These are phyloP conservation scores for Cytospora chrysosperma DNA, from an alignment of 2,329 filamentous ascomycete species.

Conservation along the genomic window DNA sequence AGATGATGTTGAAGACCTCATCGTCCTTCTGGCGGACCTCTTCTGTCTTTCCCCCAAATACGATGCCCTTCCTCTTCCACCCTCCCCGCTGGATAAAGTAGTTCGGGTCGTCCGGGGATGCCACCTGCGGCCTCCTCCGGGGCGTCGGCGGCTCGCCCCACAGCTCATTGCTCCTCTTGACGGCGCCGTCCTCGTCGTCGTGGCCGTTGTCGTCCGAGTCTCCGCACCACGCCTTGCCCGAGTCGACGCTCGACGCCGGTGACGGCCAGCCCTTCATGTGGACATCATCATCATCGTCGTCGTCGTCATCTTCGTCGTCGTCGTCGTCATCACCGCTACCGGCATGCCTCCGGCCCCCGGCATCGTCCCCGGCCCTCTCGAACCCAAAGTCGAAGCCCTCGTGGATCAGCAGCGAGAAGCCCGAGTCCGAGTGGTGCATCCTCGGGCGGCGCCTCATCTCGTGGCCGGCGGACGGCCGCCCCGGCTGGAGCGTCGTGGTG, in stretches of 20 bases:
- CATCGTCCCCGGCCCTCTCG: constrained; percentile 18
- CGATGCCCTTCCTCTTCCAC: constrained; percentile 38
- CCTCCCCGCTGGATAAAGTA: constrained; percentile 35
- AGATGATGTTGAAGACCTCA: constrained; percentile 30
- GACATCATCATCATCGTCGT: constrained; percentile 12
- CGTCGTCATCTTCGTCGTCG: no score
- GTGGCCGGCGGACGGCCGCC: constrained; percentile 15
- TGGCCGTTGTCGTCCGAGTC: not conserved
- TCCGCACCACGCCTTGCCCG: constrained; percentile 22
- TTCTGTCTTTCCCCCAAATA: constrained; percentile 30
- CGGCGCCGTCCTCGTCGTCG: constrained; percentile 10
- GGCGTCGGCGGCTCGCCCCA: constrained; percentile 12
- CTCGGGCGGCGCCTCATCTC: constrained; percentile 6
- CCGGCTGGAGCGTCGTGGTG: constrained; percentile 4
- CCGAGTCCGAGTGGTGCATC: constrained; percentile 24
- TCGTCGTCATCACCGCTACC: not conserved
- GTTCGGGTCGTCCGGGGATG: constrained; percentile 27
- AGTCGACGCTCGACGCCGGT: constrained; percentile 24
- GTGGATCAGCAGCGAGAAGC: constrained; percentile 30
- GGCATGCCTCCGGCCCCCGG: not conserved
- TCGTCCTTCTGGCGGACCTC: constrained; percentile 28
- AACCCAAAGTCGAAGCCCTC: constrained; percentile 38
- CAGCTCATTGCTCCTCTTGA: constrained; percentile 17
- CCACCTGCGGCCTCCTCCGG: constrained; percentile 27
- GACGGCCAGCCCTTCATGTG: constrained; percentile 22